Evolutionary conservation across 2,329 filamentous ascomycete genomes (phyloP), one percentile per base, ranked within the genome.

Genomic region (Talaromyces amestolkiae): DNA sequence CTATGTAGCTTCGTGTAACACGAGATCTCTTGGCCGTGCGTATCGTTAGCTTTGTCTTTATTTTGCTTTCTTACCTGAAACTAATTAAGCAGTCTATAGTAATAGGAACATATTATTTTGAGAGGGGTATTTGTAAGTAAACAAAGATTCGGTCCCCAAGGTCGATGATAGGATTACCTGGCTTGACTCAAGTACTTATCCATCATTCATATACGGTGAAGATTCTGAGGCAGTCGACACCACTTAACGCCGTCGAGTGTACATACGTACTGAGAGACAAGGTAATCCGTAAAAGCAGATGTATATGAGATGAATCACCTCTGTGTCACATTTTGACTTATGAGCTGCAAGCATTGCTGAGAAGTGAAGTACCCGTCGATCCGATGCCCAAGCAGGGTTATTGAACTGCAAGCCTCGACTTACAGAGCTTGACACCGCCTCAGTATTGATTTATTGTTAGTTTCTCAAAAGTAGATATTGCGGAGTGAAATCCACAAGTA

Each of bases 11-110:
- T 62, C 33, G 39, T 39, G 60, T 62, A 54, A 62, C 47, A 54
- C 47, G 9, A 62, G 51, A 62, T 62, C 60, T 54, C 60, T 61
- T 61, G 35, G n/a, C 47, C 6, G 58, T 39, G 43, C n/a, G n/a
- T 33, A 31, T 56, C 53, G 11, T 19, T 31, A 37, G 31, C 4
- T 53, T 33, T 35, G 33, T 39, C 53, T 56, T 56, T 56, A 8
- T 15, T 37, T 22, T 37, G 10, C n/a, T 37, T 56, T 22, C 22
- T 53, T 53, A 31, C 15, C 17, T 31, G 15, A 53, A 37, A 24
- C 33, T 6, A 15, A 22, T 3, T 22, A 15, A 15, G 31, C 2
- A 19, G 27, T 10, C 31, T 19, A 35, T 35, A 24, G 19, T 24
- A 33, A 56, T 39, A 17, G n/a, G 24, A 24, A 11, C 33, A 37